These are phyloP conservation scores for Carex littledalei DNA, from an alignment of 176 grass and related monocot species.

Conservation along the genomic window DNA sequence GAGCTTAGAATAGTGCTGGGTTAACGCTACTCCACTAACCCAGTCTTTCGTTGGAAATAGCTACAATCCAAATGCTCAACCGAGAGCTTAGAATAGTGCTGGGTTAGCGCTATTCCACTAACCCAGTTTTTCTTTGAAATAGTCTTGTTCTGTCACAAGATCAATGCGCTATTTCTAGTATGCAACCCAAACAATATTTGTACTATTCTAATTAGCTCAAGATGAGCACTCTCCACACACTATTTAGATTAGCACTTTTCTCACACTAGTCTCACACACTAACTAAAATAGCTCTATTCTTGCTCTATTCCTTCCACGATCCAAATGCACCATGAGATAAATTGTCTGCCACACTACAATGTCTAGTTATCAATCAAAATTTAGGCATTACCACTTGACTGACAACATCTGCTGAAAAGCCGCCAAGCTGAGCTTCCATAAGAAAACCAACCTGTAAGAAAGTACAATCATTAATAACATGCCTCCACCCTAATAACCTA, in stretches of 20 bases:
- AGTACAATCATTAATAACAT: slow-evolving; percentile 14
- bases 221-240: not conserved
- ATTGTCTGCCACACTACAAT: not conserved
- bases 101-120: not conserved
- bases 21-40: not conserved
- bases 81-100: not conserved
- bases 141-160: not conserved
- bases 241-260: not conserved
- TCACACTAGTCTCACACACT: not conserved
- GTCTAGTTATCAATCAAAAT: not conserved
- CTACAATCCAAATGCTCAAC: not conserved
- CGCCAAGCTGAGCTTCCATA: slow-evolving; percentile 75
- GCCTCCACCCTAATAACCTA: not conserved
- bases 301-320: not conserved
- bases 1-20: not conserved
- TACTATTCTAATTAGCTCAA: not conserved
- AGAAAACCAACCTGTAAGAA: slow-evolving; percentile 92
- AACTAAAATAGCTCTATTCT: not conserved
- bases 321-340: not conserved
- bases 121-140: not conserved
- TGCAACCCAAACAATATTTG: not conserved
- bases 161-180: not conserved
- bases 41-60: not conserved
- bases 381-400: slow-evolving; percentile 57
- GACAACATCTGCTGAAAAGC: slow-evolving; percentile 70